Base-by-base conservation (phyloP, 495 filamentous ascomycete genomes). In the Rostrohypoxylon terebratum region DNA sequence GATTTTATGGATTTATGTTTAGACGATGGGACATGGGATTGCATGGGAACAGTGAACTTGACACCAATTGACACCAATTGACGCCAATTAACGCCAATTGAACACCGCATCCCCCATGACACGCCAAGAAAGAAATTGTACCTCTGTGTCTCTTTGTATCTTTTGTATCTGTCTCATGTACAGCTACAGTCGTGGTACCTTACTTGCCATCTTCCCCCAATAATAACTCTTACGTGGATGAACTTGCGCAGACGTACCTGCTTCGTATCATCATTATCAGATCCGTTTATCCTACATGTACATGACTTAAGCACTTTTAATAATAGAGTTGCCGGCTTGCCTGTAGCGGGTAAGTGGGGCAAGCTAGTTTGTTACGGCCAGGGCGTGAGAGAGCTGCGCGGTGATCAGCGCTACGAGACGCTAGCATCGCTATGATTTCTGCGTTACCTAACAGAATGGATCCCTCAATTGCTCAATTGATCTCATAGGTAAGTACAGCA, bases 341-440 rank as follows among this genome's bases (percentile, higher is more conserved):
- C 63, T 59, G 23, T 61, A 72, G 59, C 40, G 33, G 63, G 44
- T 18, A 68, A 45, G 70, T 64, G 64, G 70, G 63, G 63, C 59
- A 8, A 28, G 18, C 31, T 67, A 66, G 63, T 67, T 67, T 63
- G 69, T 18, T 53, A 38, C 31, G 36, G 40, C 20, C 58, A 31
- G 33, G 51, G 33, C 42, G 53, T 16, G 42, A 44, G 28, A 60
- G n/a, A 70, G 63, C 68, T 42, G 33, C 42, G 42, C 11, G 42
- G 33, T 18, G 67, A 70, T 70, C 68, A 71, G 53, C 60, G 55
- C 68, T 71, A 71, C 36, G 14, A 25, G 21, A 16, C 55, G 44
- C 62, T 71, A 71, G 62, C 44, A 53, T 63, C 33, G 59, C 48
- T 31, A 62, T 71, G 68, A 71, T 71, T 62, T 62, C 50, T 59